These are phyloP conservation scores for Cercospora citrullina DNA, from an alignment of 2,329 filamentous ascomycete species.

Conservation along the genomic window DNA sequence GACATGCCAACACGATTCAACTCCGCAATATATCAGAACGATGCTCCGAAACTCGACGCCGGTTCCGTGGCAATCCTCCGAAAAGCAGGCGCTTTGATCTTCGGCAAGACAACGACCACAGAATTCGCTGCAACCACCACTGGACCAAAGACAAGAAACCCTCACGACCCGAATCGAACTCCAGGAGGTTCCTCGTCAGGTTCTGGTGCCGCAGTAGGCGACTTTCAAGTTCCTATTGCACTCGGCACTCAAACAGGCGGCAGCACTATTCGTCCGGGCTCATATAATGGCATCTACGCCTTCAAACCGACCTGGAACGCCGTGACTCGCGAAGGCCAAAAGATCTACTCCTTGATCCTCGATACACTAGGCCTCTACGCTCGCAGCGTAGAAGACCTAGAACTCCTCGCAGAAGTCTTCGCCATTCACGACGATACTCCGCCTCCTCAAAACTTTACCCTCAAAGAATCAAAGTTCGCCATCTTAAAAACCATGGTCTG, in stretches of 20 bases:
- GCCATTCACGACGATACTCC: constrained; percentile 48
- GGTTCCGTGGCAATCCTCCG: constrained; percentile 55
- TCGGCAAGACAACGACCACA: constrained; percentile 62
- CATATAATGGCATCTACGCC: constrained; percentile 64
- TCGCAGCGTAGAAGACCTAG: constrained; percentile 58
- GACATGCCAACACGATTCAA: constrained; percentile 60
- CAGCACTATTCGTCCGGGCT: constrained; percentile 62
- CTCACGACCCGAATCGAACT: constrained; percentile 52
- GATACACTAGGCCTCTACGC: constrained; percentile 65
- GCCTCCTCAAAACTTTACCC: constrained; percentile 28
- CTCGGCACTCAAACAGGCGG: constrained; percentile 68
- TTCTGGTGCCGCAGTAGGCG: constrained; percentile 65
- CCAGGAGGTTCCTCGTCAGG: constrained; percentile 69
- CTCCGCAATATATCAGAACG: constrained; percentile 55
- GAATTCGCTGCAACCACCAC: constrained; percentile 61
- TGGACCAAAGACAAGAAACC: constrained; percentile 58
- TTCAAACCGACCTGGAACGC: constrained; percentile 67
- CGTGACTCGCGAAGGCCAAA: constrained; percentile 62
- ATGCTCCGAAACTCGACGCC: constrained; percentile 54
- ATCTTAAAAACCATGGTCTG: constrained; percentile 58
- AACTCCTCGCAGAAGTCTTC: constrained; percentile 58
- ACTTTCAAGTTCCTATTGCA: constrained; percentile 61
- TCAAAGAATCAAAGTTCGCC: constrained; percentile 56
- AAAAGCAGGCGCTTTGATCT: constrained; percentile 57
- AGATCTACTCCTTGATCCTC: constrained; percentile 58